Conservation (phyloP, 495 filamentous ascomycete species). For the Rostrohypoxylon terebratum region DNA sequence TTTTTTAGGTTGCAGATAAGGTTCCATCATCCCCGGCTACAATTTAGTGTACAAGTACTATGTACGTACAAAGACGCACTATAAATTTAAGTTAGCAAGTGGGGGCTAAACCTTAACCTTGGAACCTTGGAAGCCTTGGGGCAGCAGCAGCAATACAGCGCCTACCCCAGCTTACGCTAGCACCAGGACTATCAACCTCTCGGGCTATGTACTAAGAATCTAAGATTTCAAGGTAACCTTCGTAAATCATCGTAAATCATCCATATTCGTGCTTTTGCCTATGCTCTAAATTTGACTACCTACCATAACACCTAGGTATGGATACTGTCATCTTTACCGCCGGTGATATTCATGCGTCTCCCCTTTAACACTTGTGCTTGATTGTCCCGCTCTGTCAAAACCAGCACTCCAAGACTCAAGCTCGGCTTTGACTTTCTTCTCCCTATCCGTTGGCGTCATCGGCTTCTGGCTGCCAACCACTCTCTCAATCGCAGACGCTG, state of each 20-base stretch:
- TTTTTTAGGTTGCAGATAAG: background rate
- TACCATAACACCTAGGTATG: no score
- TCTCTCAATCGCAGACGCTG: conserved; percentile 29
- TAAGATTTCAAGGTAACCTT: no score
- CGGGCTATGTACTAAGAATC: no score
- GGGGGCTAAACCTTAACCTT: no score
- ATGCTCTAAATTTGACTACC: background rate
- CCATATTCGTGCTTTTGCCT: background rate
- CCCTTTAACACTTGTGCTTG: background rate
- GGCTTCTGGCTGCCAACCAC: conserved; percentile 20
- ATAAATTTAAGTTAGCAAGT: background rate
- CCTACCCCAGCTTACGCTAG: background rate
- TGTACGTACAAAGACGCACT: background rate
- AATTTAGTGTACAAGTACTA: background rate
- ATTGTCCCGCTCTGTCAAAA: conserved; percentile 19
- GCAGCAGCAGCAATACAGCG: no score
- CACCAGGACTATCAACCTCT: no score
- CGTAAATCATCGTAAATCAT: background rate
- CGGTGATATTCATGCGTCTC: background rate
- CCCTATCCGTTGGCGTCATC: background rate
- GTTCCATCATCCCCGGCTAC: background rate
- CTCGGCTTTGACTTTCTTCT: conserved; percentile 5
- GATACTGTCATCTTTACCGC: background rate
- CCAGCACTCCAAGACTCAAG: conserved; percentile 26
- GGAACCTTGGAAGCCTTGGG: background rate